phyloP scores from a whole-genome alignment of 768 basidiomycete genomes.

The Royoungia palumana region DNA sequence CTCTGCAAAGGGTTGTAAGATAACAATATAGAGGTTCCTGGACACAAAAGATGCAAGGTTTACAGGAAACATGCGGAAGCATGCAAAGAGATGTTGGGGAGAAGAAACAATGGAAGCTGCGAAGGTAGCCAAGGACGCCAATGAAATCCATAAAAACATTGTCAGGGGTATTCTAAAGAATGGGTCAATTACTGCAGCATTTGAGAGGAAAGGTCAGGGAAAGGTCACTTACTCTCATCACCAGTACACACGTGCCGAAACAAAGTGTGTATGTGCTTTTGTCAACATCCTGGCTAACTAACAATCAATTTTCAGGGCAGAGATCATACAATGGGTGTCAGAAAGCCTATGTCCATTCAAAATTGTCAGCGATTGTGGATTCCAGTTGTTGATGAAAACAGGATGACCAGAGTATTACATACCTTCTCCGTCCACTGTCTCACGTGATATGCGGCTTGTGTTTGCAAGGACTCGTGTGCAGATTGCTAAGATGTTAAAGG shows the following conservation, averaged over 20 bases:
- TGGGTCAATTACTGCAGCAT: neutral
- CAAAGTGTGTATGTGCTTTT: neutral
- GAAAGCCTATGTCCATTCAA: neutral
- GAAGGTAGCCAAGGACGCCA: neutral
- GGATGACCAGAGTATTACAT: neutral
- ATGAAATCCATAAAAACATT: neutral
- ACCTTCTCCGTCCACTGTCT: neutral
- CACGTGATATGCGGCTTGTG: too few species aligned
- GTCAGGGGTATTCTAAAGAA: neutral
- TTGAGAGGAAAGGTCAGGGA: neutral
- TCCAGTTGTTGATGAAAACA: neutral
- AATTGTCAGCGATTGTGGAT: neutral
- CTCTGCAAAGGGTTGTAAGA: too few species aligned
- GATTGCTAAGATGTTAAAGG: too few species aligned
- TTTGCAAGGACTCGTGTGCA: too few species aligned
- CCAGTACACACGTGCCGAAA: neutral
- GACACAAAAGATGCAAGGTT: too few species aligned
- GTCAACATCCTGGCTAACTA: too few species aligned
- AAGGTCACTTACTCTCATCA: neutral
- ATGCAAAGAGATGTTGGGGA: conserved; percentile 3
- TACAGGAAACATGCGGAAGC: neutral
- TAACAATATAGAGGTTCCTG: too few species aligned
- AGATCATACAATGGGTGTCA: neutral
- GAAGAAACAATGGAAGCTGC: neutral
- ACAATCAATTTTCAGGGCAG: neutral